Evolutionary conservation across 768 basidiomycete genomes (phyloP).

Genomic region (Agaricus sinodeliciosus): DNA sequence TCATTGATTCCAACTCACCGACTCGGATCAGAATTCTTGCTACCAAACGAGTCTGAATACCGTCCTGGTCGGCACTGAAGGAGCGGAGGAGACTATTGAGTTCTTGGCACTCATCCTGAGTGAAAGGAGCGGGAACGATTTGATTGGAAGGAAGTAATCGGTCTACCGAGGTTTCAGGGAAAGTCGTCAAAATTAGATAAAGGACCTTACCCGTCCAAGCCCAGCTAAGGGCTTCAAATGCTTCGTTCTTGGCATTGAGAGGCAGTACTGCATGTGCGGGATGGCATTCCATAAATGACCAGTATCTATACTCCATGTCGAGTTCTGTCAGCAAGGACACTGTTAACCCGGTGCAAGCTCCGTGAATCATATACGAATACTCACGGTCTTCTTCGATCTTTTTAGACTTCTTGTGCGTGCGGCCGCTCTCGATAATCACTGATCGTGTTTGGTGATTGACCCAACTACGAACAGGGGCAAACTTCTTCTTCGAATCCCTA

Average conservation of each 20-base stretch:
- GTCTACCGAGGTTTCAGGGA: conserved; percentile 31
- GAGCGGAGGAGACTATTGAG: conserved; percentile 50
- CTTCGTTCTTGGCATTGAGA: conserved; percentile 52
- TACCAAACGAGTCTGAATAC: conserved; percentile 52
- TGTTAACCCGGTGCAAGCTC: not conserved
- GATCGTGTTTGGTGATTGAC: conserved; percentile 58
- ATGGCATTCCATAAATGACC: conserved; percentile 75
- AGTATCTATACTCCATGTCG: conserved; percentile 75
- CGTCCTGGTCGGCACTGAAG: conserved; percentile 26
- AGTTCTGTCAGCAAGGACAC: conserved; percentile 39
- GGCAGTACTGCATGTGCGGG: conserved; percentile 65
- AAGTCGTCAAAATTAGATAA: not conserved
- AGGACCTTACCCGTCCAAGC: conserved; percentile 55
- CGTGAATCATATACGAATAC: conserved; percentile 17
- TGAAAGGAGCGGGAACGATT: conserved; percentile 58
- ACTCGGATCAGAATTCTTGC: conserved; percentile 64
- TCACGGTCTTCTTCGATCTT: conserved; percentile 36
- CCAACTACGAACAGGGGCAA: conserved; percentile 44
- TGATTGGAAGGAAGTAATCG: conserved; percentile 58
- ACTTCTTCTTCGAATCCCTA: conserved; percentile 21
- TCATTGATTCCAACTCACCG: conserved; percentile 33
- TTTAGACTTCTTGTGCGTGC: conserved; percentile 17
- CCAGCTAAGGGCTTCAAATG: conserved; percentile 74
- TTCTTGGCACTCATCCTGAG: conserved; percentile 72
- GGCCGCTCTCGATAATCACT: conserved; percentile 34